These are phyloP conservation scores for Calycina herbarum DNA, from an alignment of 2,329 filamentous ascomycete species.

Conservation along the genomic window DNA sequence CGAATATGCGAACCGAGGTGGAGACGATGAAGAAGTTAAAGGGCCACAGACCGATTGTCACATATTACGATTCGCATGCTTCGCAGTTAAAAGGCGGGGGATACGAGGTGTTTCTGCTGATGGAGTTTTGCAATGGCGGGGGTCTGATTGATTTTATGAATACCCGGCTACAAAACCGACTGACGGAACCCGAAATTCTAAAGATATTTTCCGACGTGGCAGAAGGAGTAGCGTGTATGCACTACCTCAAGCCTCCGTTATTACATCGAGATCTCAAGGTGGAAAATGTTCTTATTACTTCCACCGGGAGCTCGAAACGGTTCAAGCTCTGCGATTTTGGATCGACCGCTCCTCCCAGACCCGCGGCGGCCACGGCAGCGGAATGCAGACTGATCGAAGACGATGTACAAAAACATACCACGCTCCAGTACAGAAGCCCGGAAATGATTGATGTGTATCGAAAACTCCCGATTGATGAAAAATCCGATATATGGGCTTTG, in stretches of 20 bases:
- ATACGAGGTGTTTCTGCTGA: slow-evolving; percentile 96
- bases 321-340: slow-evolving; percentile 99
- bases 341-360: slow-evolving; percentile 78
- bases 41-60: slow-evolving; percentile 94
- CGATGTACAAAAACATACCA: slow-evolving; percentile 95
- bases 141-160: slow-evolving; percentile 99
- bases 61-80: slow-evolving; percentile 97
- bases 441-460: slow-evolving; percentile 99
- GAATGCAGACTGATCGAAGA: slow-evolving; percentile 95
- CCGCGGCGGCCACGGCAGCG: slow-evolving; percentile 80
- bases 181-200: slow-evolving; percentile 96
- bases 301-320: slow-evolving; percentile 61
- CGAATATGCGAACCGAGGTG: slow-evolving; percentile 96
- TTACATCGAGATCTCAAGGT: slow-evolving; percentile 96
- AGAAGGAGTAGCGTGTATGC: slow-evolving; percentile 97
- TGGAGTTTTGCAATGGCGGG: slow-evolving; percentile 95
- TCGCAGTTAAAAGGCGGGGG: slow-evolving; percentile 90
- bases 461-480: slow-evolving; percentile 95
- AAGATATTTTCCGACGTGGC: slow-evolving; percentile 96
- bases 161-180: slow-evolving; percentile 88
- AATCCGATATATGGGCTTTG: slow-evolving; percentile 95
- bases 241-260: slow-evolving; percentile 92
- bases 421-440: slow-evolving; percentile 93
- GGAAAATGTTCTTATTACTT: slow-evolving; percentile 85
- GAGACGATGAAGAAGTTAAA: slow-evolving; percentile 99